Base-by-base conservation (phyloP, 371 early-diverging fungal genomes). In the Conidiobolus coronatus region DNA sequence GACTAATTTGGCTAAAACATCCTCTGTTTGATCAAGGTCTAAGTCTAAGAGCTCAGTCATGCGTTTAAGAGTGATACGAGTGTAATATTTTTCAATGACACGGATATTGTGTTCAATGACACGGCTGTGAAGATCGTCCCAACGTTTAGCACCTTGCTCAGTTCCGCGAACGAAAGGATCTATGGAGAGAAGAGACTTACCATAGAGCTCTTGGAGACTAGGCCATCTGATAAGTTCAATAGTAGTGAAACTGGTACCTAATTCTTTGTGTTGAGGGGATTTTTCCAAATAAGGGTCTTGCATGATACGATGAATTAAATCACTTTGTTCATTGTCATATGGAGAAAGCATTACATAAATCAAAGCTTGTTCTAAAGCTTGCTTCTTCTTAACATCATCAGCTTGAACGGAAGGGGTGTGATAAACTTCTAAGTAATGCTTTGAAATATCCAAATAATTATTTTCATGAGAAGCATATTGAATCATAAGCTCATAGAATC, bases 21-120 rank as follows among this genome's bases (percentile, higher is more conserved):
- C 79, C 61, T 96, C 94, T 15, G 86, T 68, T 38, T 89, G 88
- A 73, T 71, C 64, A 38, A 63, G 59, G 1, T 64, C 52, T 50
- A 86, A 58, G 52, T 86, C 85, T 47, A 86, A 61, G 37, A 88
- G 64, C 61, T 81, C 72, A 22, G 76, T 73, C 45, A 86, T 61
- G 22, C 86, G 73, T 60, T 73, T 71, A 36, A 77, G 72, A 7
- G 84, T 72, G 41, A 93, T 81, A 34, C 86, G 76, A 18, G 80
- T 80, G 60, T 96, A 96, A 61, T 92, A 94, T 58, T 83, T 82
- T 38, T 90, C 86, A 53, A 94, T 71, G 2, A 96, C 92, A 9
- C 94, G 85, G 52, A 94, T 81, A 58, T 96, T 96, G 57, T 94
- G 97, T 58, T 96, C 97, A 51, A 88, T 81, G 6, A 92, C 89